Percentiles rank a stretch among this genome's conserved stretches.
These are phyloP conservation scores for Durotheca rogersii DNA, from an alignment of 495 filamentous ascomycete species.

Conservation along the genomic window DNA sequence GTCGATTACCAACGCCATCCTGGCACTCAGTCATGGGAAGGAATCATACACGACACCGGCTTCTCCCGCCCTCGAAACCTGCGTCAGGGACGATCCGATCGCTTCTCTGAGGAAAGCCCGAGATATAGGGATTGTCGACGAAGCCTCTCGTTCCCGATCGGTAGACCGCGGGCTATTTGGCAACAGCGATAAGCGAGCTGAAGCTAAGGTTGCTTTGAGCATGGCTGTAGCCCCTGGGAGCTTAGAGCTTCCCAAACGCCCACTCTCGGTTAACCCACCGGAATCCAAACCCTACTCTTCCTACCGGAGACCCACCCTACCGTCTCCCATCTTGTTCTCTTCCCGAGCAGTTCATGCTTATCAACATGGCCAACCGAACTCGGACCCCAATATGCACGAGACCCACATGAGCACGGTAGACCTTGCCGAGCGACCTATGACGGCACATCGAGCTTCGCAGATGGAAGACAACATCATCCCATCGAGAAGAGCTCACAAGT, in stretches of 20 bases:
- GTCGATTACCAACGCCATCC: slow-evolving; percentile 58
- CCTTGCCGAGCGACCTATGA: slow-evolving; percentile 39
- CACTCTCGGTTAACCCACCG: slow-evolving; percentile 36
- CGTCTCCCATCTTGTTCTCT: slow-evolving; percentile 42
- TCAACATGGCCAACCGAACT: slow-evolving; percentile 44
- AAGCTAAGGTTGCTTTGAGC: slow-evolving; percentile 62
- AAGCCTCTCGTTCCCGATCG: slow-evolving; percentile 50
- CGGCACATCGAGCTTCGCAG: slow-evolving; percentile 45
- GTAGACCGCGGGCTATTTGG: slow-evolving; percentile 58
- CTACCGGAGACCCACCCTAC: slow-evolving; percentile 16
- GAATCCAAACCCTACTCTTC: slow-evolving; percentile 22
- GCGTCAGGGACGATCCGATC: slow-evolving; percentile 40
- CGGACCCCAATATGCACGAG: slow-evolving; percentile 49
- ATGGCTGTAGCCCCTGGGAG: slow-evolving; percentile 63
- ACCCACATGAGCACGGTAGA: slow-evolving; percentile 37
- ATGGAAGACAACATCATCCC: slow-evolving; percentile 33
- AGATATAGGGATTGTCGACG: slow-evolving; percentile 50
- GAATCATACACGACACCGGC: slow-evolving; percentile 47
- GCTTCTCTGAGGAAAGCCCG: slow-evolving; percentile 44
- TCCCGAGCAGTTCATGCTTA: slow-evolving; percentile 37
- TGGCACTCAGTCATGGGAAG: slow-evolving; percentile 39
- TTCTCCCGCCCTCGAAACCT: slow-evolving; percentile 50
- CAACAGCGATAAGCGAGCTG: slow-evolving; percentile 60
- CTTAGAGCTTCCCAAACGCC: slow-evolving; percentile 52
- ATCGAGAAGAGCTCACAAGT: slow-evolving; percentile 26